A percentile compares a stretch with the other conserved stretches of the same genome.
These are phyloP conservation scores for Kodamaea neixiangensis DNA, from an alignment of 805 yeast genomes.

Conservation along the genomic window DNA sequence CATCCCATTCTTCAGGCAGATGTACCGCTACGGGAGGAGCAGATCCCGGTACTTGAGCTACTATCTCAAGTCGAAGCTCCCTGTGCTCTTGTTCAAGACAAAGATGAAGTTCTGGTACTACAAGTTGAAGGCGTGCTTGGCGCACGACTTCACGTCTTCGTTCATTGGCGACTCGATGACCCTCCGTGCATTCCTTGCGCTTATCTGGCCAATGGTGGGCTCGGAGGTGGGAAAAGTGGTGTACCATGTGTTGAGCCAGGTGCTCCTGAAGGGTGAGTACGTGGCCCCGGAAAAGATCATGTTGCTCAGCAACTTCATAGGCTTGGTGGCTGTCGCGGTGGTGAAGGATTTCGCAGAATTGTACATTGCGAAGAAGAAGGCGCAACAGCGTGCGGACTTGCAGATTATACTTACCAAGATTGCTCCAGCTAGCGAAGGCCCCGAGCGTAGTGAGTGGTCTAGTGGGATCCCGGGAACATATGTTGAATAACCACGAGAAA, in stretches of 20 bases:
- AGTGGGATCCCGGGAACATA: slow-evolving; percentile 5
- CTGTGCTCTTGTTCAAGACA: slow-evolving; percentile 8
- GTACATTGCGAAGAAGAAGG: slow-evolving; percentile 29
- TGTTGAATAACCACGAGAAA: slow-evolving; percentile 1
- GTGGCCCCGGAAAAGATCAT: slow-evolving; percentile 19
- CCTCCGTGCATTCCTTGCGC: slow-evolving; percentile 31
- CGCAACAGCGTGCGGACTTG: slow-evolving; percentile 31
- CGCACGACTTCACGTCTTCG: slow-evolving; percentile 34
- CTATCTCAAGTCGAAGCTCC: slow-evolving; percentile 1
- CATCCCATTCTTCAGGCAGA: slow-evolving; percentile 5
- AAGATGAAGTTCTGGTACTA: slow-evolving; percentile 18
- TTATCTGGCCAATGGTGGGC: slow-evolving; percentile 42
- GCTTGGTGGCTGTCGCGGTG: slow-evolving; percentile 35
- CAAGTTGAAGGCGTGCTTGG: slow-evolving; percentile 34
- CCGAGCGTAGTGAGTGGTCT: neutral
- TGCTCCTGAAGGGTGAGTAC: slow-evolving; percentile 9
- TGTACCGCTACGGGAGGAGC: neutral
- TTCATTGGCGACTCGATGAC: slow-evolving; percentile 25
- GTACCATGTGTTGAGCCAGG: slow-evolving; percentile 12
- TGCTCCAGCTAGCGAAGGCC: neutral
- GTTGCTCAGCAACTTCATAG: slow-evolving; percentile 34
- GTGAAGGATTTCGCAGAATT: slow-evolving; percentile 35
- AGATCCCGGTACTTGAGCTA: neutral
- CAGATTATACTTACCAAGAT: slow-evolving; percentile 18
- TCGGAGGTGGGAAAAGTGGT: slow-evolving; percentile 34